phyloP scores from a whole-genome alignment of 352 stramenopile genomes.

The Phytophthora citricola region DNA sequence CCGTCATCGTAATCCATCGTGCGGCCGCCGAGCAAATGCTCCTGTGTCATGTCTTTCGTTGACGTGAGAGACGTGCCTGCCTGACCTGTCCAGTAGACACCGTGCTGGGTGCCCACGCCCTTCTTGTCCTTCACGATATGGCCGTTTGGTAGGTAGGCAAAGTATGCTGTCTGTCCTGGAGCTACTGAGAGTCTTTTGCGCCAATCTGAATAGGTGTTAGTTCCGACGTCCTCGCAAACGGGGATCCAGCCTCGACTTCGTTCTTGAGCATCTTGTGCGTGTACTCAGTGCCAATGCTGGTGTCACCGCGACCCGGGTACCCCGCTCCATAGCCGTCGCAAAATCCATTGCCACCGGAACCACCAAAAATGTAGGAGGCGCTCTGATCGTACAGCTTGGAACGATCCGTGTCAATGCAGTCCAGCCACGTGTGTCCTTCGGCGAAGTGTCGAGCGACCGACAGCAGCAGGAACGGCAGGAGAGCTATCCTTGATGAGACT shows the following conservation, averaged over 20 bases:
- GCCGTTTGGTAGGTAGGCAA: slow-evolving; percentile 64
- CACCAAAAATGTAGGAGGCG: slow-evolving; percentile 75
- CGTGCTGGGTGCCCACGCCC: slow-evolving; percentile 58
- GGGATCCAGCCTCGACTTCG: slow-evolving; percentile 56
- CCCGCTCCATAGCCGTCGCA: slow-evolving; percentile 69
- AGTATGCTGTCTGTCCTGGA: slow-evolving; percentile 52
- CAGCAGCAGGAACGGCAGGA: slow-evolving; percentile 20
- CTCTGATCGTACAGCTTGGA: slow-evolving; percentile 71
- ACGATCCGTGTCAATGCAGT: slow-evolving; percentile 57
- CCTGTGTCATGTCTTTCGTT: slow-evolving; percentile 55
- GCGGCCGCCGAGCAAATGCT: slow-evolving; percentile 55
- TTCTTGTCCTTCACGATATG: slow-evolving; percentile 80
- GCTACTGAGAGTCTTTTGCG: slow-evolving; percentile 54
- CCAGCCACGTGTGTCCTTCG: slow-evolving; percentile 66
- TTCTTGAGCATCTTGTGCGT: slow-evolving; percentile 80
- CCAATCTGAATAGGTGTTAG: slow-evolving; percentile 66
- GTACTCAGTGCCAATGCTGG: slow-evolving; percentile 59
- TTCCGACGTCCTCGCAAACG: slow-evolving; percentile 53
- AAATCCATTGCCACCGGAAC: slow-evolving; percentile 64
- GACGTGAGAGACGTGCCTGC: slow-evolving; percentile 43
- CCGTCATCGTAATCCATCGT: slow-evolving; percentile 63
- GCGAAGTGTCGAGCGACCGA: slow-evolving; percentile 23
- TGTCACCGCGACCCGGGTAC: slow-evolving; percentile 60
- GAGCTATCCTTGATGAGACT: slow-evolving; percentile 15
- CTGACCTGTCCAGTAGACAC: slow-evolving; percentile 70